These are phyloP conservation scores for Suillus bovinus DNA, from an alignment of 768 basidiomycete genomes.

Conservation along the genomic window DNA sequence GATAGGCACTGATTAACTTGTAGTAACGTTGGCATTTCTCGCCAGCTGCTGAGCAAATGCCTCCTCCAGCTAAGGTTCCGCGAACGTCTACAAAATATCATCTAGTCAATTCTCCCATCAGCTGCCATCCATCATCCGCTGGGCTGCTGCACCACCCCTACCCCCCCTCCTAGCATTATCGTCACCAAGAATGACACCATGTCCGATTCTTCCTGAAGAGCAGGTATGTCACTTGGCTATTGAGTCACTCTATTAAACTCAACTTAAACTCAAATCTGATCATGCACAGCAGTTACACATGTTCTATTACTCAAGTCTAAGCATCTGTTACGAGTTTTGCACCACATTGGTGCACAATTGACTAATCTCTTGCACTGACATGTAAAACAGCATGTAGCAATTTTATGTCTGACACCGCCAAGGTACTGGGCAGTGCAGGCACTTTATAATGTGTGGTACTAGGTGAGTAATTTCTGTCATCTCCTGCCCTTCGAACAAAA, in stretches of 20 bases:
- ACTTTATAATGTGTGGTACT: background rate
- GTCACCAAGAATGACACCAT: too few species aligned
- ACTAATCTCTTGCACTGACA: background rate
- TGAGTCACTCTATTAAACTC: too few species aligned
- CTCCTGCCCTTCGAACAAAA: background rate
- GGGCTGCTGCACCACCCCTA: too few species aligned
- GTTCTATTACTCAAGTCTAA: too few species aligned
- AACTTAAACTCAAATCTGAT: too few species aligned
- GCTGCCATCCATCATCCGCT: constrained; percentile 11
- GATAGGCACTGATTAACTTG: constrained; percentile 13
- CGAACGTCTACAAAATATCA: constrained; percentile 16
- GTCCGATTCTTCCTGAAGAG: too few species aligned
- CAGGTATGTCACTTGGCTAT: too few species aligned
- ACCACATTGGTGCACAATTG: background rate
- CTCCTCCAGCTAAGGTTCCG: constrained; percentile 30
- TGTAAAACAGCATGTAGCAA: background rate
- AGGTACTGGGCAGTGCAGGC: too few species aligned
- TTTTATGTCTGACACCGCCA: background rate
- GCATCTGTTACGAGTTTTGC: background rate
- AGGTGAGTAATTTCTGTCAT: background rate
- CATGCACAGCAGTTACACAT: too few species aligned
- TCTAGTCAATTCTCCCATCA: constrained; percentile 14
- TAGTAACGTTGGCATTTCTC: constrained; percentile 22
- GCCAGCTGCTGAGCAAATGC: constrained; percentile 35
- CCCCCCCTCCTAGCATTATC: too few species aligned